Conservation (phyloP, 1,284 basidiomycete genomes). For the Agroathelia rolfsii region DNA sequence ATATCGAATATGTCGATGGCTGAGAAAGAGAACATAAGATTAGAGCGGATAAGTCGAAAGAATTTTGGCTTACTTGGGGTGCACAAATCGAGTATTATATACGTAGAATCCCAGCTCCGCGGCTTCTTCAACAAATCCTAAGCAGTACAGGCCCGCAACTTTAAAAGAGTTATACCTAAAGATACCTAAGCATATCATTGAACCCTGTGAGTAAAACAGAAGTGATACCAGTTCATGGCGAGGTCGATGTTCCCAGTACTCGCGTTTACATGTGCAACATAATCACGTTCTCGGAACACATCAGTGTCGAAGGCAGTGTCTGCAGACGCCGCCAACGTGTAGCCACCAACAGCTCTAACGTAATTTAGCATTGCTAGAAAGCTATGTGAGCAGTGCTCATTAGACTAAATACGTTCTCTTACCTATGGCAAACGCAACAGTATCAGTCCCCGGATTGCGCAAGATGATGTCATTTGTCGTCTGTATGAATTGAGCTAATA, state of each 20-base stretch:
- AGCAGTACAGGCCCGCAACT: constrained; percentile 49
- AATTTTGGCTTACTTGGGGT: constrained; percentile 45
- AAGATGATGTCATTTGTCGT: constrained; percentile 44
- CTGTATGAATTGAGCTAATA: constrained; percentile 21
- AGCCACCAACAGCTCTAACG: constrained; percentile 52
- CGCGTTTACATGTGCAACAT: constrained; percentile 30
- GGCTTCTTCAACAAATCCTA: constrained; percentile 48
- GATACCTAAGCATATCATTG: constrained; percentile 6
- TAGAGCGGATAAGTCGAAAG: background rate
- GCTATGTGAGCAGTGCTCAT: constrained; percentile 6
- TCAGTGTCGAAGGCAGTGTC: constrained; percentile 51
- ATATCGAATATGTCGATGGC: constrained; percentile 58
- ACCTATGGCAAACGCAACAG: constrained; percentile 46
- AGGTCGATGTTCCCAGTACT: constrained; percentile 39
- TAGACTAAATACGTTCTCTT: constrained; percentile 9
- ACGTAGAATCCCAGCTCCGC: constrained; percentile 51
- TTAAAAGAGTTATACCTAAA: constrained; percentile 57
- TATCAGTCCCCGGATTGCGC: constrained; percentile 45
- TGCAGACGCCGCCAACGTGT: constrained; percentile 36
- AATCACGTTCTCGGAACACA: constrained; percentile 46
- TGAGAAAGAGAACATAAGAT: constrained; percentile 15
- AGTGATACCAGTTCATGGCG: constrained; percentile 45
- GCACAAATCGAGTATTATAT: constrained; percentile 42
- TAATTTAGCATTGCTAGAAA: constrained; percentile 43
- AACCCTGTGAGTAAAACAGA: constrained; percentile 3